Evolutionary conservation across 805 yeast genomes (phyloP).

Genomic region (Isabelozyma gotoi): DNA sequence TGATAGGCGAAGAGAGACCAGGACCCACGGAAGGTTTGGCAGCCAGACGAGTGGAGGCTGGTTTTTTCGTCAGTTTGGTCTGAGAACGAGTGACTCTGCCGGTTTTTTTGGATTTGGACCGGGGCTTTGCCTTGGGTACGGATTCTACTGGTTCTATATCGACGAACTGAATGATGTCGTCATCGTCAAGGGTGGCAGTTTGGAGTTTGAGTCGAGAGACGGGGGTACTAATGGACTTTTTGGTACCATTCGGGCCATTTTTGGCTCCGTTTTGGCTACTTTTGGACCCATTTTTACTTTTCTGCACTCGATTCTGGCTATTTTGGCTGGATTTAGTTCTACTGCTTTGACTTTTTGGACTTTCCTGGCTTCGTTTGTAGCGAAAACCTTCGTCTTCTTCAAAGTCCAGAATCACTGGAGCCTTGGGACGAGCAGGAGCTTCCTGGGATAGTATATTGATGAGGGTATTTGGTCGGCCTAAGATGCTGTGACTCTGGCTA

Average conservation of each 20-base stretch:
- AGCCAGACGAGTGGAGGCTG: too few relatives aligned
- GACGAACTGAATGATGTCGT: slow-evolving; percentile 6
- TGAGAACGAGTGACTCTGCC: too few relatives aligned
- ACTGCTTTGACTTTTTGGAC: too few relatives aligned
- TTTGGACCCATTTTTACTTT: too few relatives aligned
- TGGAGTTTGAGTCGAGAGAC: slow-evolving; percentile 20
- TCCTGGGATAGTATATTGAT: not conserved
- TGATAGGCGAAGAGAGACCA: not conserved
- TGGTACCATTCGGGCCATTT: slow-evolving; percentile 6
- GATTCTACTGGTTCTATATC: slow-evolving; percentile 4
- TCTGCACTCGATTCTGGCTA: too few relatives aligned
- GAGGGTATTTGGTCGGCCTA: not conserved
- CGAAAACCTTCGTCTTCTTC: slow-evolving; percentile 36
- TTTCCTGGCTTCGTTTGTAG: slow-evolving; percentile 24
- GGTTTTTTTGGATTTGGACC: not conserved
- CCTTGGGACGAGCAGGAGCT: not conserved
- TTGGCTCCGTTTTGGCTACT: too few relatives aligned
- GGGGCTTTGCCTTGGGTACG: not conserved
- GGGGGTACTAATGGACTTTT: slow-evolving; percentile 22
- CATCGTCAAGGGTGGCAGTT: slow-evolving; percentile 13
- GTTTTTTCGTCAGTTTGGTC: not conserved
- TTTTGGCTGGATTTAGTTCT: too few relatives aligned
- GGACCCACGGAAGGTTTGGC: not conserved
- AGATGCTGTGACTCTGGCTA: not conserved
- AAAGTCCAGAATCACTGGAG: not conserved